phyloP scores from a whole-genome alignment of 2,329 filamentous ascomycete species.

The Cladosporium cucumerinum region DNA sequence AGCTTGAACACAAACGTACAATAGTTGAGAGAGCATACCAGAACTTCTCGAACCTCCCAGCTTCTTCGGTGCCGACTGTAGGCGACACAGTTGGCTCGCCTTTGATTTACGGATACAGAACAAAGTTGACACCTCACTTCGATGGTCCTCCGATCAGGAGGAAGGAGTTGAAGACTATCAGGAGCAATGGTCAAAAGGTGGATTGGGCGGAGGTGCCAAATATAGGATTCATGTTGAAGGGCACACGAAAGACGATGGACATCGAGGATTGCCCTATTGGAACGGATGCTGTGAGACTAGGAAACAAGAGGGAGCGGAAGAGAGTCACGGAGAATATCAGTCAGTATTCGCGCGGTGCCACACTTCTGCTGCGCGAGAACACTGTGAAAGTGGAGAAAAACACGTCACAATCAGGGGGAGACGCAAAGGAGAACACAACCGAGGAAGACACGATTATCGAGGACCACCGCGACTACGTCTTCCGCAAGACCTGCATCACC shows the following conservation, averaged over 20 bases:
- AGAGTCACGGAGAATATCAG: constrained; percentile 67
- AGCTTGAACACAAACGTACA: constrained; percentile 77
- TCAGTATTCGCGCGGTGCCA: constrained; percentile 77
- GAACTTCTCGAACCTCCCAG: constrained; percentile 82
- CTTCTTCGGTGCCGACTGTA: constrained; percentile 70
- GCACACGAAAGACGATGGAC: constrained; percentile 74
- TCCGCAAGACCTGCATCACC: constrained; percentile 85
- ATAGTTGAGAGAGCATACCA: constrained; percentile 88
- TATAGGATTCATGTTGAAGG: constrained; percentile 89
- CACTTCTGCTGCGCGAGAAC: constrained; percentile 81
- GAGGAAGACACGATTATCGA: constrained; percentile 50
- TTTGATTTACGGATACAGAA: constrained; percentile 88
- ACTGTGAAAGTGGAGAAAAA: constrained; percentile 64
- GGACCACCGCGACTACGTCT: constrained; percentile 60
- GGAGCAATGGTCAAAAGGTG: constrained; percentile 51
- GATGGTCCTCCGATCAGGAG: constrained; percentile 62
- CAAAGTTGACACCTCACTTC: constrained; percentile 96
- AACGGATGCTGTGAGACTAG: constrained; percentile 76
- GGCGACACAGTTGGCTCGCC: constrained; percentile 86
- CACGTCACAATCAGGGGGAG: constrained; percentile 19
- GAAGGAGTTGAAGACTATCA: constrained; percentile 39
- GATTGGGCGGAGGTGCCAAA: constrained; percentile 65
- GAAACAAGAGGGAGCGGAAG: constrained; percentile 74
- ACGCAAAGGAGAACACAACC: constrained; percentile 23
- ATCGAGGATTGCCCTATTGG: constrained; percentile 98